phyloP scores from a whole-genome alignment of 352 stramenopile genomes.

The Phytopythium cucurbitacearum region DNA sequence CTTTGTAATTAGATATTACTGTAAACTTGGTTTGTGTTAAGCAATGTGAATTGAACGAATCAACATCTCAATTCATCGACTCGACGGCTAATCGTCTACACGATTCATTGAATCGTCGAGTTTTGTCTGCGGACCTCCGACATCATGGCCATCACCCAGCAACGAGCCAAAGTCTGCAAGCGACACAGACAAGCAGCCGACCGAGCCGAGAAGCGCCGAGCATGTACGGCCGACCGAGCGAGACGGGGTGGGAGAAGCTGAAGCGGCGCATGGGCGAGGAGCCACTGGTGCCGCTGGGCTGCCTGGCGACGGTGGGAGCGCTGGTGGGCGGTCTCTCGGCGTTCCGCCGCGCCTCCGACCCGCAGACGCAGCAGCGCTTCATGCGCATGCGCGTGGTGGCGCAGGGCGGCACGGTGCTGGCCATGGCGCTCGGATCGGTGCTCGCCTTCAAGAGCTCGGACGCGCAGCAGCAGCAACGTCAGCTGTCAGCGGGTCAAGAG shows the following conservation, averaged over 20 bases:
- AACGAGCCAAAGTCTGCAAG: too few relatives aligned
- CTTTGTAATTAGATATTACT: too few relatives aligned
- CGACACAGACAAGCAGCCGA: constrained; percentile 4
- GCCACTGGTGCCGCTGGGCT: constrained; percentile 73
- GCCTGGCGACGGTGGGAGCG: constrained; percentile 53
- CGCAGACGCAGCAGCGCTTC: constrained; percentile 73
- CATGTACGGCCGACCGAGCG: constrained; percentile 24
- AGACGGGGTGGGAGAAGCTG: constrained; percentile 79
- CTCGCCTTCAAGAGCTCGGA: constrained; percentile 55
- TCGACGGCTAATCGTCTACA: too few relatives aligned
- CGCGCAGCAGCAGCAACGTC: constrained; percentile 14
- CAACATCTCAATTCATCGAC: too few relatives aligned
- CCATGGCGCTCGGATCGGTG: constrained; percentile 59
- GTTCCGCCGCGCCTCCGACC: constrained; percentile 61
- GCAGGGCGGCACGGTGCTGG: constrained; percentile 69
- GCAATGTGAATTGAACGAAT: too few relatives aligned
- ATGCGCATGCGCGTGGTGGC: constrained; percentile 73
- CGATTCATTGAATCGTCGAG: too few relatives aligned
- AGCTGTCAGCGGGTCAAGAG: neutral
- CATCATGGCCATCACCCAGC: too few relatives aligned
- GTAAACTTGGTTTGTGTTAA: too few relatives aligned
- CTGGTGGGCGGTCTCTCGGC: constrained; percentile 59
- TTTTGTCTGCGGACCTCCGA: too few relatives aligned
- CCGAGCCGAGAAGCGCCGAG: constrained; percentile 6
- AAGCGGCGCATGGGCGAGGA: constrained; percentile 70